Conservation (phyloP, 768 basidiomycete species). For the Lepiota brunneoincarnata region DNA sequence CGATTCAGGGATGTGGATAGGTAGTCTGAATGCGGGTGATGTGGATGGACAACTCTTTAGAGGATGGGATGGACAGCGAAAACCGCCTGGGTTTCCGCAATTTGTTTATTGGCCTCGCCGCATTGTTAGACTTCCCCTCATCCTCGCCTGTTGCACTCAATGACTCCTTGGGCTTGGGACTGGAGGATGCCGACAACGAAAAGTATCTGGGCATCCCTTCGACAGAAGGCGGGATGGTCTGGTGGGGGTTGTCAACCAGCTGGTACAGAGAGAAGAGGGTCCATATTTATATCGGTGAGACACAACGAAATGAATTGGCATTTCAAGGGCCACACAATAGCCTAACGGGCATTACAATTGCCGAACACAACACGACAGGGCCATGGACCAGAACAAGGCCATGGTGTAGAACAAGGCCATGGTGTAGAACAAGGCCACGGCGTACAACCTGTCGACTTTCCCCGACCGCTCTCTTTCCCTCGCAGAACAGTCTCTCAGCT, state of each 20-base stretch:
- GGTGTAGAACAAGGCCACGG: neutral
- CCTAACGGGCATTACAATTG: too few species aligned
- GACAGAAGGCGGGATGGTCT: neutral
- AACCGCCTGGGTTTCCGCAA: constrained; percentile 9
- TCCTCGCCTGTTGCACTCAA: neutral
- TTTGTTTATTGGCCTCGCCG: constrained; percentile 3
- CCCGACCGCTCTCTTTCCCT: neutral
- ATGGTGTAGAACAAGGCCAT: neutral
- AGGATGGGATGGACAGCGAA: constrained; percentile 4
- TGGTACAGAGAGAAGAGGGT: neutral
- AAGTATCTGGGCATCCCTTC: constrained; percentile 1
- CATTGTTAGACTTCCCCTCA: neutral
- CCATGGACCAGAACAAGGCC: neutral
- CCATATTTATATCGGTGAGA: constrained; percentile 1
- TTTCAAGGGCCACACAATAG: too few species aligned
- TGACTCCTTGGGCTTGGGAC: neutral
- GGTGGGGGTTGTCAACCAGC: constrained; percentile 1
- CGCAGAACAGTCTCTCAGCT: too few species aligned
- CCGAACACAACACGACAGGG: neutral
- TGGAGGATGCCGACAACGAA: neutral
- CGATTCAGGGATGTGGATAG: too few species aligned
- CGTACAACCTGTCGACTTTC: neutral
- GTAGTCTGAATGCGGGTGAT: too few species aligned
- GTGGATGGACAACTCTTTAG: neutral
- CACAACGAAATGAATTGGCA: too few species aligned